Evolutionary conservation across 768 basidiomycete species (phyloP), one percentile per base, ranked within the genome.

Genomic region (Agrocybe pediades): DNA sequence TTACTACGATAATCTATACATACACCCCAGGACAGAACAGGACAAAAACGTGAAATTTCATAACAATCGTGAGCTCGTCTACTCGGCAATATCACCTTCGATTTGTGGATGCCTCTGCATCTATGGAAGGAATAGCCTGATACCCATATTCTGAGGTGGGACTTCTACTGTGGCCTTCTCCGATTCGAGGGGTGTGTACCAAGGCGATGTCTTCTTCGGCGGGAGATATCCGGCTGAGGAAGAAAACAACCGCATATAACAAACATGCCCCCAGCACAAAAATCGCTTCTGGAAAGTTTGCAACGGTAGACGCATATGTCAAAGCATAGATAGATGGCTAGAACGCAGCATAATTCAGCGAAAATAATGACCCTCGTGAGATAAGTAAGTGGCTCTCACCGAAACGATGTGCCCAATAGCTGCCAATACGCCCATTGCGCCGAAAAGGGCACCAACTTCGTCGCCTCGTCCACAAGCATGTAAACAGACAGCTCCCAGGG

Each of bases 321-420:
- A 83, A 45, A 4, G 85, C 88, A 62, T 88, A 92, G 5, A 91
- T 59, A 39, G 82, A 71, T 6, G 90, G 89, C 89, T 90, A 59
- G 33, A 19, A 36, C 6, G 15, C 23, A 26, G 33, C 25, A 42
- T 24, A 47, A 40, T 42, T 40, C 41, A 40, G 6, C 41, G 17
- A 9, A 20, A 15, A 41, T 45, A 19, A 20, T n/a, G 15, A 52
- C n/a, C n/a, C n/a, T n/a, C n/a, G n/a, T n/a, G 9, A 30, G 19
- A 17, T 9, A 49, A 13, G 21, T 42, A 11, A 41, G 20, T 17
- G 9, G 33, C 15, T 67, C 78, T 61, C 49, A 80, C 80, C 36
- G 77, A 77, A 39, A 90, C 82, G 52, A 81, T 84, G 65, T 86
- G 85, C 0, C 84, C 84, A 8, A 84, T 66, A 0, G 89, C 86